Percentiles rank a stretch among this genome's conserved stretches.
phyloP scores from a whole-genome alignment of 2,329 filamentous ascomycete species.

The Fusarium buharicum region DNA sequence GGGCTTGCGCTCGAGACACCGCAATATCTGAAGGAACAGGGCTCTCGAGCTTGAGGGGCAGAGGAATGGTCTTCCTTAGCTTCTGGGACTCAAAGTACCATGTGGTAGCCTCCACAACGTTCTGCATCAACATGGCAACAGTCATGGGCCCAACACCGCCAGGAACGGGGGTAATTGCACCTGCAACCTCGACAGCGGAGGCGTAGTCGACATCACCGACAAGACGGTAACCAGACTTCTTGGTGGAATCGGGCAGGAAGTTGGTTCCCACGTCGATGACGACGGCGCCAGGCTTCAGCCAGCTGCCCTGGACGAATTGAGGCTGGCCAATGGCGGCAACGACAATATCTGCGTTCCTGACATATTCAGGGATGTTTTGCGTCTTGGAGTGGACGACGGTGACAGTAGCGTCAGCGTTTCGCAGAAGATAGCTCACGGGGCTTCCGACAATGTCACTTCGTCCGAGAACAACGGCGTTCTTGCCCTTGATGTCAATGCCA shows the following conservation, averaged over 20 bases:
- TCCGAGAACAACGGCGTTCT: conserved; percentile 93
- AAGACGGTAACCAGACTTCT: conserved; percentile 90
- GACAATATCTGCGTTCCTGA: conserved; percentile 88
- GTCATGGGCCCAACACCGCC: conserved; percentile 99
- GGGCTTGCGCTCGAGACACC: conserved; percentile 86
- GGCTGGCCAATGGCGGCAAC: conserved; percentile 91
- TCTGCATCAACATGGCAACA: conserved; percentile 96
- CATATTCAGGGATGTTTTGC: conserved; percentile 73
- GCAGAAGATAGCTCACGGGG: conserved; percentile 93
- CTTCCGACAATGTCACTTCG: conserved; percentile 97
- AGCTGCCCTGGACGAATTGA: conserved; percentile 91
- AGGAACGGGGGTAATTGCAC: conserved; percentile 93
- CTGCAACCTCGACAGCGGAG: conserved; percentile 84
- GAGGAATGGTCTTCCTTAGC: conserved; percentile 78
- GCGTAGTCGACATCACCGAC: conserved; percentile 97
- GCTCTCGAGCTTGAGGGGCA: conserved; percentile 80
- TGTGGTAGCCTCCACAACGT: conserved; percentile 88
- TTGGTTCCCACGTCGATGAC: conserved; percentile 99
- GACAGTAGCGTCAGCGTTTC: conserved; percentile 95
- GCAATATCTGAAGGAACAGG: conserved; percentile 97
- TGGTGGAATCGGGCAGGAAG: conserved; percentile 87
- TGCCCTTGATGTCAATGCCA: conserved; percentile 84
- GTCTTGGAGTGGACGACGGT: conserved; percentile 96
- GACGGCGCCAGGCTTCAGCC: conserved; percentile 93
- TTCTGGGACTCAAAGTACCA: conserved; percentile 86